Base-by-base conservation (phyloP, 2,329 filamentous ascomycete species). In the Beauveria pseudobassiana region DNA sequence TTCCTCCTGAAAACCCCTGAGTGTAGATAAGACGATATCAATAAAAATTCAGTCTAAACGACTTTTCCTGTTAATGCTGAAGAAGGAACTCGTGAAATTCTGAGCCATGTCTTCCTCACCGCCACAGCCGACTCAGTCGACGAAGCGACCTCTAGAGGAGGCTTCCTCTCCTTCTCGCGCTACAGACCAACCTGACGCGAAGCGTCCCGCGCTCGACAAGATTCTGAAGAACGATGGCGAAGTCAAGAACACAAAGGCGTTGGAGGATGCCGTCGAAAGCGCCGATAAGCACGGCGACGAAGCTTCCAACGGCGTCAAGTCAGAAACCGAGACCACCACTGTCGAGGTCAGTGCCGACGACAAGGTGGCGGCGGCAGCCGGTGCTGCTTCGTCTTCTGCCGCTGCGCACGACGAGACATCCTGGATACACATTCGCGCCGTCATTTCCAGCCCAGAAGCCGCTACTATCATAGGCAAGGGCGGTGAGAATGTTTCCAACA, bases 401-500 rank as follows among this genome's bases (percentile, higher is more conserved):
- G 78, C 78, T 53, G 76, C 86, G 52, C 88, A 95, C 69, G 95
- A 99, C 72, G 95, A 99, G 80, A 92, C 90, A 53, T 88, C 88
- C 52, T 99, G 95, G 93, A 93, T 99, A 68, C 95, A 99, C 74
- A 90, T 99, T 69, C 90, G 95, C 68, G 91, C 95, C 61, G 93
- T 97, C 70, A 99, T 99, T 70, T 96, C 93, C 58, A 99, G 93
- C 76, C 91, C 92, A 51, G 95, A 99, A 77, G 95, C 95, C 67
- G 95, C 95, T 45, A 99, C 95, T 54, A 91, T 97, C 67, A 99
- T 99, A 76, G 95, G 95, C 72, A 99, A 99, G 79, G 93, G 93
- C 65, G 95, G 95, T 73, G 95, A 99, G 81, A 99, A 99, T 72
- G 95, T 99, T 53, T 96, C 93, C 68, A 91, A 96, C 78, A 98